phyloP scores from a whole-genome alignment of 192 early-diverging fungal genomes.

The Backusella mclennaniae region DNA sequence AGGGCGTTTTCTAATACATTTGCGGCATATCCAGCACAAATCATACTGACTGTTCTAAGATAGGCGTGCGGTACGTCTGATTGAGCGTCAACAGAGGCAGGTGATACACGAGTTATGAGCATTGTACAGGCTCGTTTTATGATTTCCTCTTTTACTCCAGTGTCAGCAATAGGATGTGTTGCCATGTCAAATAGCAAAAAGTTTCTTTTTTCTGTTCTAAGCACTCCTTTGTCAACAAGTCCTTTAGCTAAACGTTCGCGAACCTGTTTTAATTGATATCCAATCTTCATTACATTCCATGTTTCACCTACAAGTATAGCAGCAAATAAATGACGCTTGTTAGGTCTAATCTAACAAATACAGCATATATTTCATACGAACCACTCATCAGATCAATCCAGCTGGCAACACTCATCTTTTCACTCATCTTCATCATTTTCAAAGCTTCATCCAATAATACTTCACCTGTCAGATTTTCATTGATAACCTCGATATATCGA shows the following conservation, averaged over 20 bases:
- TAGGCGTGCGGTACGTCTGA: conserved; percentile 52
- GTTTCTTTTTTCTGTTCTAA: conserved; percentile 94
- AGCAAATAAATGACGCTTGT: neutral
- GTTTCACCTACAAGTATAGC: conserved; percentile 76
- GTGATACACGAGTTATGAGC: conserved; percentile 66
- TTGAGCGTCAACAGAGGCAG: conserved; percentile 55
- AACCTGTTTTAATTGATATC: conserved; percentile 97
- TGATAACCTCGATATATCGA: conserved; percentile 81
- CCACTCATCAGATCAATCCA: conserved; percentile 99
- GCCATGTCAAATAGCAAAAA: conserved; percentile 98
- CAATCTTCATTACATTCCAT: conserved; percentile 97
- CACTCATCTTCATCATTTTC: conserved; percentile 86
- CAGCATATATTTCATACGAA: conserved; percentile 37
- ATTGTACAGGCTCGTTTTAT: conserved; percentile 80
- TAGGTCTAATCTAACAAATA: neutral
- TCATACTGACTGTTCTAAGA: conserved; percentile 82
- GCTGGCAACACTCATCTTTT: conserved; percentile 76
- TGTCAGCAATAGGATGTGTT: conserved; percentile 92
- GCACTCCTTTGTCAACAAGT: conserved; percentile 96
- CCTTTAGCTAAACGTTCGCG: conserved; percentile 95
- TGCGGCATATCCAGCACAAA: conserved; percentile 93
- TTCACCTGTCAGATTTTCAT: conserved; percentile 85
- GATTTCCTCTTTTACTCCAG: conserved; percentile 83
- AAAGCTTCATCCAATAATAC: conserved; percentile 95
- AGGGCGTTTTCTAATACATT: conserved; percentile 98